Percentiles rank a stretch among this genome's conserved stretches.
Evolutionary conservation across 2,329 filamentous ascomycete species (phyloP).

Genomic region (Emmonsiellopsis sp.): DNA sequence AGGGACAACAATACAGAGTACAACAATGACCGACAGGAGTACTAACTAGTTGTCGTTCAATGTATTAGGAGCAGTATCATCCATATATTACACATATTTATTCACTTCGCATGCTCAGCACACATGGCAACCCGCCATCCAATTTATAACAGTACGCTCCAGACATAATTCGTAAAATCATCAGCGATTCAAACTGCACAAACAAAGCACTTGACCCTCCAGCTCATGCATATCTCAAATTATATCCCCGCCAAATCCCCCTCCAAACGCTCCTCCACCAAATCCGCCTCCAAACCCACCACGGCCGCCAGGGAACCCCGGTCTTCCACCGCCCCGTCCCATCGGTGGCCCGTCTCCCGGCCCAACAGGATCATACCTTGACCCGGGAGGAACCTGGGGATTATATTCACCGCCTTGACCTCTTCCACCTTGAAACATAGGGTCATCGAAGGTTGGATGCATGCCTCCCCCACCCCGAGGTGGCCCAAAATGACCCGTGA

Average conservation of each 20-base stretch:
- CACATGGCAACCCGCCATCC: not conserved
- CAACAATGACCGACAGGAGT: too few relatives aligned
- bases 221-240: conserved; percentile 22
- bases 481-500: conserved; percentile 58
- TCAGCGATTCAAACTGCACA: not conserved
- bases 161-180: not conserved
- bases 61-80: too few relatives aligned
- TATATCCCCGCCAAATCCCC: conserved; percentile 37
- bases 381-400: conserved; percentile 71
- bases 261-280: conserved; percentile 37
- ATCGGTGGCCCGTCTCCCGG: conserved; percentile 52
- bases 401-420: conserved; percentile 48
- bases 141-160: not conserved
- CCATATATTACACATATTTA: not conserved
- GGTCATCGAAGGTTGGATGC: conserved; percentile 93
- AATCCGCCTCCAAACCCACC: conserved; percentile 43
- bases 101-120: not conserved
- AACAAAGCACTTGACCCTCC: not conserved
- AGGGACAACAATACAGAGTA: too few relatives aligned
- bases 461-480: conserved; percentile 68
- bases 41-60: too few relatives aligned
- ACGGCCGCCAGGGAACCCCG: conserved; percentile 40
- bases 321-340: conserved; percentile 34
- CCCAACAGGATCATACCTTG: conserved; percentile 82
- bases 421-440: conserved; percentile 59